phyloP scores from a whole-genome alignment of 1,139 yeast genomes.

The Kluyveromyces sp. region DNA sequence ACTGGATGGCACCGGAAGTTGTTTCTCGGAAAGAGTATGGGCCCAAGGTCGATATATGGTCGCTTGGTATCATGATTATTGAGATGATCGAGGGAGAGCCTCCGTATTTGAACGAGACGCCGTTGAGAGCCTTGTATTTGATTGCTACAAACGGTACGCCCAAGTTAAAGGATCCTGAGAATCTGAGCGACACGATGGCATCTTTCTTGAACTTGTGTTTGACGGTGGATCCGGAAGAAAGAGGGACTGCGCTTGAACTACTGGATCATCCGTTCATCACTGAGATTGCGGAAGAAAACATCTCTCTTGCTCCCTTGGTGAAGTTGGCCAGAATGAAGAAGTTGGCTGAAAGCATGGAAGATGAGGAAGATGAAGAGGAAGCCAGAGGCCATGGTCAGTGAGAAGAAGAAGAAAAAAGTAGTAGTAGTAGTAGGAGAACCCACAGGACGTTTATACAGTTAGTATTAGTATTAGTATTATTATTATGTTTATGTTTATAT shows the following conservation, averaged over 20 bases:
- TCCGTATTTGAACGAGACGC: conserved; percentile 92
- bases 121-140: conserved; percentile 77
- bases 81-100: conserved; percentile 99
- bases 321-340: conserved; percentile 81
- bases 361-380: conserved; percentile 16
- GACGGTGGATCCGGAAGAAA: conserved; percentile 74
- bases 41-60: conserved; percentile 96
- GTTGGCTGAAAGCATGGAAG: conserved; percentile 41
- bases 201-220: conserved; percentile 71
- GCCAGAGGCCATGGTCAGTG: background rate
- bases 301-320: conserved; percentile 80
- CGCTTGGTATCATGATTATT: conserved; percentile 92
- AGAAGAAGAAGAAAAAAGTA: background rate
- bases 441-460: no score
- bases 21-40: conserved; percentile 92
- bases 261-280: conserved; percentile 62
- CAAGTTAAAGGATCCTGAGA: conserved; percentile 78
- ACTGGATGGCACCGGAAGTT: conserved; percentile 99
- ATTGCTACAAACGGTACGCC: conserved; percentile 98
- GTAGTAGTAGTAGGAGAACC: no score
- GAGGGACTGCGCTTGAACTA: conserved; percentile 76
- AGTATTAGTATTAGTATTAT: no score
- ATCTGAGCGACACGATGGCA: conserved; percentile 58
- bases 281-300: conserved; percentile 59
- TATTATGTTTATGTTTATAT: no score